These are phyloP conservation scores for Geotrichum aggregatum DNA, from an alignment of 1,139 yeast genomes.

Conservation along the genomic window DNA sequence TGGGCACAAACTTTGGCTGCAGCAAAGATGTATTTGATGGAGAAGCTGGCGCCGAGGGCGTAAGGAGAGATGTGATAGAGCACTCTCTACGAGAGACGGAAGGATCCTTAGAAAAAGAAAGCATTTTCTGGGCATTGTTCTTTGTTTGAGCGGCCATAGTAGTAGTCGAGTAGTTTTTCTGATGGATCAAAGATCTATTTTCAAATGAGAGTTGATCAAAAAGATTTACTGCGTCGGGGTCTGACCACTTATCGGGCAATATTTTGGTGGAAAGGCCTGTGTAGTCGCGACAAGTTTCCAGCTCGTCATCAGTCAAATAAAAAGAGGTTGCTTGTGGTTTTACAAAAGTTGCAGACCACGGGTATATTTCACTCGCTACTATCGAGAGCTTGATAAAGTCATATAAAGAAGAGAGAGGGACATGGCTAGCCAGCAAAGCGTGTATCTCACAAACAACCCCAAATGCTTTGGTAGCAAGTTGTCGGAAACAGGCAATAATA, in stretches of 20 bases:
- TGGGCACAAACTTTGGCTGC: no score
- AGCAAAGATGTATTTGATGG: no score
- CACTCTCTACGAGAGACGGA: no score
- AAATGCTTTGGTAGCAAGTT: neutral
- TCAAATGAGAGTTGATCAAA: no score
- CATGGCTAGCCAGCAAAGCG: neutral
- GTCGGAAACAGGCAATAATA: neutral
- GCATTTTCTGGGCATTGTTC: no score
- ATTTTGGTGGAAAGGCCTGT: conserved; percentile 1
- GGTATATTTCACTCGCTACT: conserved; percentile 6
- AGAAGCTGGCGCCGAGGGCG: no score
- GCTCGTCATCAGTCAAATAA: conserved; percentile 14
- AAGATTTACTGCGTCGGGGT: no score
- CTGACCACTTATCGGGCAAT: neutral
- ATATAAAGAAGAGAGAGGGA: neutral
- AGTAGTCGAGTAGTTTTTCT: no score
- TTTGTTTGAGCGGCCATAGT: no score
- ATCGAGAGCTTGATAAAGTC: conserved; percentile 6
- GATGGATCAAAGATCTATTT: no score
- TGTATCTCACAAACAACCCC: neutral
- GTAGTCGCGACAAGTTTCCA: conserved; percentile 16
- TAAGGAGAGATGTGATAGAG: no score
- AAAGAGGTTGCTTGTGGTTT: neutral
- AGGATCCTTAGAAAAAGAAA: no score
- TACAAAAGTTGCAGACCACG: neutral